Evolutionary conservation across 371 early-diverging fungal species (phyloP), one percentile per base, ranked within the genome.

Genomic region (Cokeromyces recurvatus): DNA sequence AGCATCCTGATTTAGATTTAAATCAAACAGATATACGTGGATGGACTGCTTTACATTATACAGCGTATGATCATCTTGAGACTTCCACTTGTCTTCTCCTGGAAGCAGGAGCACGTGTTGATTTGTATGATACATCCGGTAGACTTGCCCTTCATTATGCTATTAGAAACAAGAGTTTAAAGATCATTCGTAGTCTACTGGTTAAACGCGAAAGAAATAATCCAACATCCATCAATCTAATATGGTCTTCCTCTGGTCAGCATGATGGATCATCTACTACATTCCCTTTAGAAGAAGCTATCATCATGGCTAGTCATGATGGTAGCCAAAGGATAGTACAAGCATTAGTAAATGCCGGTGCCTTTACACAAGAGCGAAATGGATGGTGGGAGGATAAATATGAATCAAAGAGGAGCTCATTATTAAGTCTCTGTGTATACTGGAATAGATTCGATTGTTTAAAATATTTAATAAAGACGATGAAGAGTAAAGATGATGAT

Each of bases 131-230:
- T 53, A 58, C 58, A 7, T 64, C 68, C 23, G 86, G 86, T 17
- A 84, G 84, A 55, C 74, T 78, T 0, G 68, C 81, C 2, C 54
- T 86, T 51, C 78, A 82, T 53, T 41, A 68, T 15, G 68, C 73
- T 2, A 61, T 59, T n/a, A 44, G 46, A 3, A 58, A 65, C 29
- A 34, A 48, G 5, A 62, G 60, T 37, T 22, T 43, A 9, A 54
- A 53, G n/a, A 52, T 87, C 84, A 23, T 85, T 84, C 50, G 82
- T 82, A 66, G 86, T 79, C n/a, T 68, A 70, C 21, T 44, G 20
- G 1, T 6, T 4, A 48, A 40, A 32, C 49, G 34, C 1, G 41
- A 38, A 23, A 31, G 41, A 24, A 48, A 48, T 17, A 48, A 48
- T 10, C 49, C 49, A 2, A 40, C 41, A 7, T 34, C 16, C 9